These are phyloP conservation scores for Coemansia sp. DNA, from an alignment of 192 early-diverging fungal genomes.

Conservation along the genomic window DNA sequence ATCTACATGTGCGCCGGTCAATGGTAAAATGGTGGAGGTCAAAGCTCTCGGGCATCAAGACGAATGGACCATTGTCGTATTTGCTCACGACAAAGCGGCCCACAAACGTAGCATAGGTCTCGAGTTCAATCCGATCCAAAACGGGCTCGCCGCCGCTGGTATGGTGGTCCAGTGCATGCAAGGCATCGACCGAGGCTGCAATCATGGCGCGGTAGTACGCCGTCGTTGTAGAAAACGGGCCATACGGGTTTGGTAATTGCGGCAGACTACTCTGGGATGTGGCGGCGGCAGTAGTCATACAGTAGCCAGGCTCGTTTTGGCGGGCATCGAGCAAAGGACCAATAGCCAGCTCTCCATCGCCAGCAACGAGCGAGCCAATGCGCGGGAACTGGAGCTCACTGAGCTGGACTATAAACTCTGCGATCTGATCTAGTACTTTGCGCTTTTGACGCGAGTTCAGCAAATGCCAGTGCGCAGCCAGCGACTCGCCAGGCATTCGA, in stretches of 20 bases:
- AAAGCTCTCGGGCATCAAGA: constrained; percentile 40
- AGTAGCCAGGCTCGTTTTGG: constrained; percentile 29
- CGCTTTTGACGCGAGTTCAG: constrained; percentile 22
- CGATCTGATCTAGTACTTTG: constrained; percentile 33
- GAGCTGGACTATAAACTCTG: constrained; percentile 34
- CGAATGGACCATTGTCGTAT: constrained; percentile 23
- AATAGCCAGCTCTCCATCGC: constrained; percentile 14
- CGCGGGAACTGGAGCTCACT: constrained; percentile 25
- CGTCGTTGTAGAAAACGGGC: constrained; percentile 19
- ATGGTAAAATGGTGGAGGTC: constrained; percentile 35
- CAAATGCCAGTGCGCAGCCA: constrained; percentile 21
- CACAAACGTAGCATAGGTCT: constrained; percentile 2
- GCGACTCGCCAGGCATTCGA: constrained; percentile 11
- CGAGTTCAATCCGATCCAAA: constrained; percentile 27
- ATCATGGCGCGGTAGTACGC: constrained; percentile 34
- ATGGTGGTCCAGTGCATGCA: constrained; percentile 3
- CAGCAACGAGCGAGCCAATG: constrained; percentile 25
- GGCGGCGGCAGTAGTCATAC: too few relatives aligned
- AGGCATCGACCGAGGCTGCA: constrained; percentile 21
- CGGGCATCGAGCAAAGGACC: constrained; percentile 41
- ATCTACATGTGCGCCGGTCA: constrained; percentile 10
- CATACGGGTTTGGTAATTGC: not conserved
- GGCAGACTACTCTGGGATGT: not conserved
- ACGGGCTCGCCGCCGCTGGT: constrained; percentile 4
- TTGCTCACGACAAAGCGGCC: constrained; percentile 6